Conservation (phyloP, 257 asterid genomes). For the Solanum infundibuliforme region DNA sequence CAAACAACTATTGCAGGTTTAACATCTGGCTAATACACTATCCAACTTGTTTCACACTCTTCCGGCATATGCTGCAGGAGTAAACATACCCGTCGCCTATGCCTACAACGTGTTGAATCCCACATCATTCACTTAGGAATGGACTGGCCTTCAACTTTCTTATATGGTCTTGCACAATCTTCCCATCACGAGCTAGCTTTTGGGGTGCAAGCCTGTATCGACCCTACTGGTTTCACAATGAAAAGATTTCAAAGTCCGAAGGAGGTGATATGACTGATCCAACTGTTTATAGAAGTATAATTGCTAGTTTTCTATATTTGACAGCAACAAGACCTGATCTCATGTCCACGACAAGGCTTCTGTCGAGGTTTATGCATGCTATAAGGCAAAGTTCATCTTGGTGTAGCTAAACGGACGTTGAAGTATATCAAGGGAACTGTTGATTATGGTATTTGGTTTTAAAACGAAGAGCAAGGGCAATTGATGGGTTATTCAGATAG, state of each 20-base stretch:
- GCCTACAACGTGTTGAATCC: no score
- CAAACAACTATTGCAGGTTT: not conserved
- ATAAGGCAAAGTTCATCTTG: not conserved
- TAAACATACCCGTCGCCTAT: no score
- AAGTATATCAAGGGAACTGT: not conserved
- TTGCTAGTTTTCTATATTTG: not conserved
- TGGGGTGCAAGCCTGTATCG: not conserved
- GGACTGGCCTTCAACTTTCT: no score
- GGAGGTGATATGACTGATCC: not conserved
- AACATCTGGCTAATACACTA: not conserved
- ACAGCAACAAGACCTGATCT: not conserved
- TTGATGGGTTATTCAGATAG: not conserved
- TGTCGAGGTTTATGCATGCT: not conserved
- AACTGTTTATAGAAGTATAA: not conserved
- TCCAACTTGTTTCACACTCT: not conserved
- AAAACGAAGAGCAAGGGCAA: not conserved
- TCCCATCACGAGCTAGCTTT: not conserved
- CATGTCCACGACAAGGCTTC: not conserved
- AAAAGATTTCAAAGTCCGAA: not conserved
- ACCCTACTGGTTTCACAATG: not conserved
- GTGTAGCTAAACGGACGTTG: not conserved
- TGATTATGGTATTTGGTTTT: not conserved
- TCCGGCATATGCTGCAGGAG: not conserved
- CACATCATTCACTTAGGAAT: no score
- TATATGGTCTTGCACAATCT: no score